Evolutionary conservation across 2,329 filamentous ascomycete genomes (phyloP).

Genomic region (Penicillium sp.): DNA sequence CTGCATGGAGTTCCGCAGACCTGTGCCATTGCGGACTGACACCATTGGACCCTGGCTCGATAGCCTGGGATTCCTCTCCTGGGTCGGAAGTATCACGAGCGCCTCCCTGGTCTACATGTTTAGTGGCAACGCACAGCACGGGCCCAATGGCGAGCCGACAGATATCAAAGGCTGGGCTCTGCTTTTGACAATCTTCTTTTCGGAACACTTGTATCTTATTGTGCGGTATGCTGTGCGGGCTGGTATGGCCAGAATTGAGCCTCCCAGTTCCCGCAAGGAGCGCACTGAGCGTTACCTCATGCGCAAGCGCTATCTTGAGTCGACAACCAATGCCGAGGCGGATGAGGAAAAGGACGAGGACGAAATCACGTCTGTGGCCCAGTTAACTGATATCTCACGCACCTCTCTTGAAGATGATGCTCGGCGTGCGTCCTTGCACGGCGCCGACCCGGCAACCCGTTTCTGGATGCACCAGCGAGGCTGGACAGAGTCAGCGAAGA

Average conservation of each 20-base stretch:
- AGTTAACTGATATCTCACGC: slow-evolving; percentile 35
- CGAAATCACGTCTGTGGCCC: slow-evolving; percentile 1
- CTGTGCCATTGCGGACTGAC: slow-evolving; percentile 84
- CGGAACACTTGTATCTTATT: slow-evolving; percentile 86
- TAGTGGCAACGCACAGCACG: slow-evolving; percentile 60
- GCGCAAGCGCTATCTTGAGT: slow-evolving; percentile 73
- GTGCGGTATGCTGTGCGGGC: slow-evolving; percentile 70
- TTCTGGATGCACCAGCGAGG: slow-evolving; percentile 49
- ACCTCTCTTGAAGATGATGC: slow-evolving; percentile 46
- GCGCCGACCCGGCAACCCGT: slow-evolving; percentile 34
- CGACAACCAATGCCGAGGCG: slow-evolving; percentile 24
- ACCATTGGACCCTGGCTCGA: slow-evolving; percentile 95
- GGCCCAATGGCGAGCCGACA: slow-evolving; percentile 44
- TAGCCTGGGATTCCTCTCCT: slow-evolving; percentile 82
- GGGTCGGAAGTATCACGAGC: slow-evolving; percentile 88
- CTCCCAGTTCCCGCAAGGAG: slow-evolving; percentile 81
- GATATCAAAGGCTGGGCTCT: slow-evolving; percentile 77
- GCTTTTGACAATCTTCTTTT: slow-evolving; percentile 76
- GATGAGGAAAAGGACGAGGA: slow-evolving; percentile 25
- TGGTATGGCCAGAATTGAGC: slow-evolving; percentile 77
- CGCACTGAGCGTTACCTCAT: slow-evolving; percentile 76
- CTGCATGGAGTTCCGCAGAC: slow-evolving; percentile 82
- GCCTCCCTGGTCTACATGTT: slow-evolving; percentile 90
- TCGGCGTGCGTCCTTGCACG: slow-evolving; percentile 35
- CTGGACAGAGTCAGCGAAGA: slow-evolving; percentile 44